Percentiles rank a stretch among this genome's conserved stretches.
Evolutionary conservation across 2,329 filamentous ascomycete genomes (phyloP).

Genomic region (Fusarium anguioides): DNA sequence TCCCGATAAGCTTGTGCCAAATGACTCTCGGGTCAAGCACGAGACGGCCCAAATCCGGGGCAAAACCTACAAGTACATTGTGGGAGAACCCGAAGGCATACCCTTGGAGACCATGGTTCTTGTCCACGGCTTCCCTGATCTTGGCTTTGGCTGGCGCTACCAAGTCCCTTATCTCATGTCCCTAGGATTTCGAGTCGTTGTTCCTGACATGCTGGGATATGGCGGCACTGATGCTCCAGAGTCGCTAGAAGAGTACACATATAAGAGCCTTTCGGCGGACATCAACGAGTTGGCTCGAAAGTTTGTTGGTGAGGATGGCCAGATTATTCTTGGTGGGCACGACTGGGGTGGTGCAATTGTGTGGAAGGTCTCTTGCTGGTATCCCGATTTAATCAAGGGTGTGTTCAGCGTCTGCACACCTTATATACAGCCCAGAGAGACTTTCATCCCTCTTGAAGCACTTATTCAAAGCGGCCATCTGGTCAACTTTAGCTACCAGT

Average conservation of each 20-base stretch:
- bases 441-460: conserved; percentile 68
- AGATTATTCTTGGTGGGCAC: conserved; percentile 87
- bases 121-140: conserved; percentile 84
- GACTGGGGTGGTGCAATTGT: conserved; percentile 89
- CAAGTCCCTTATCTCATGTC: conserved; percentile 83
- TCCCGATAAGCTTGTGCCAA: conserved; percentile 71
- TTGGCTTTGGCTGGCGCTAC: conserved; percentile 87
- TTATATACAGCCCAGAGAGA: conserved; percentile 65
- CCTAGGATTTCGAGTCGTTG: conserved; percentile 81
- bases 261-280: conserved; percentile 79
- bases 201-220: conserved; percentile 88
- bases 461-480: conserved; percentile 64
- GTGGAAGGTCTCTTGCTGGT: conserved; percentile 79
- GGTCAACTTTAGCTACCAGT: conserved; percentile 84
- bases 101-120: conserved; percentile 63
- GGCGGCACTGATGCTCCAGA: conserved; percentile 78
- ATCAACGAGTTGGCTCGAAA: conserved; percentile 76
- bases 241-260: conserved; percentile 70
- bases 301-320: conserved; percentile 55
- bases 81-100: conserved; percentile 61
- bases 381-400: conserved; percentile 77
- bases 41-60: conserved; percentile 73
- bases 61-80: conserved; percentile 75
- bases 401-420: conserved; percentile 87
- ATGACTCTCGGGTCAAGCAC: conserved; percentile 74